Evolutionary conservation across 345 rosid species (phyloP).

Genomic region (Melaleuca alternifolia): DNA sequence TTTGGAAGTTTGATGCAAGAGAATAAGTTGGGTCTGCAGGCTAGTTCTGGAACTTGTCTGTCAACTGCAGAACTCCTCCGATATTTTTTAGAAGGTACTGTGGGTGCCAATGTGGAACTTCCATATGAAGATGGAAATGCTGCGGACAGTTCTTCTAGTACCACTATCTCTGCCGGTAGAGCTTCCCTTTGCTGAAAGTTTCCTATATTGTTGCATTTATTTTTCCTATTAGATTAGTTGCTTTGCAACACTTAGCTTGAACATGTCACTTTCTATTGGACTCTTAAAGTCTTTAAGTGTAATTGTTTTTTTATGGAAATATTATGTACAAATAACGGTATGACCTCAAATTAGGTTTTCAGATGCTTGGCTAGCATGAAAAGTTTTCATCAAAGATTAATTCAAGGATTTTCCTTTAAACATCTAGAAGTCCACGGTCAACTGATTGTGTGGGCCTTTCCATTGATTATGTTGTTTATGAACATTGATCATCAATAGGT

Average conservation of each 20-base stretch:
- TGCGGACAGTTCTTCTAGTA: slow-evolving; percentile 5
- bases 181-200: background rate
- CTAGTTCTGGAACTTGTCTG: slow-evolving; percentile 36
- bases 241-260: background rate
- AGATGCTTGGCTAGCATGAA: background rate
- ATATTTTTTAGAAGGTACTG: slow-evolving; percentile 74
- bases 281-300: background rate
- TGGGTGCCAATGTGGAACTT: slow-evolving; percentile 50
- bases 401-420: background rate
- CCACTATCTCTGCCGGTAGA: slow-evolving; percentile 11
- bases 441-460: background rate
- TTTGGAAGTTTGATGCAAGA: background rate
- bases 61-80: slow-evolving; percentile 46
- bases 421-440: background rate
- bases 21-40: slow-evolving; percentile 24
- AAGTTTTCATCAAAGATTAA: background rate
- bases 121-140: slow-evolving; percentile 31
- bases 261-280: background rate
- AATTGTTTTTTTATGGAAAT: background rate
- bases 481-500: background rate
- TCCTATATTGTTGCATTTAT: background rate
- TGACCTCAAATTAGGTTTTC: background rate
- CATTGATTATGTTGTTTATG: background rate
- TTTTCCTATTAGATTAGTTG: background rate
- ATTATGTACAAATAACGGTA: background rate